A percentile compares a stretch with the other conserved stretches of the same genome.
Evolutionary conservation across 2,329 filamentous ascomycete species (phyloP).

Genomic region (Fonsecaea pugnacius): DNA sequence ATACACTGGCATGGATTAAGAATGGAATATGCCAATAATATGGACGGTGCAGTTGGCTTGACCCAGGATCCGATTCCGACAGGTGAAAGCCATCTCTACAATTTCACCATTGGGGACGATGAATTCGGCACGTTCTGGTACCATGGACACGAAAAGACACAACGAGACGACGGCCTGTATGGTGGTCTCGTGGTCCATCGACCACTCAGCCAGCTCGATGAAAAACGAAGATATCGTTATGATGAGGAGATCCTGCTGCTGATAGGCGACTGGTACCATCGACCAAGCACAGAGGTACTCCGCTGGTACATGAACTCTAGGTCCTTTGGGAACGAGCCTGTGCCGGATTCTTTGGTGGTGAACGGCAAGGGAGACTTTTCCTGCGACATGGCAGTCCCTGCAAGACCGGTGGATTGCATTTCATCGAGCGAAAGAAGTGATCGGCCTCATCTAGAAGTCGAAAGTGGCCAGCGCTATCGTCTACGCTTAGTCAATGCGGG

Average conservation of each 20-base stretch:
- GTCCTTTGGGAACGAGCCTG: constrained; percentile 63
- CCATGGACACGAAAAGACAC: constrained; percentile 66
- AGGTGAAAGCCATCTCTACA: constrained; percentile 66
- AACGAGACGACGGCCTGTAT: constrained; percentile 70
- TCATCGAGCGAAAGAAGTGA: constrained; percentile 32
- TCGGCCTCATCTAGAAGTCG: constrained; percentile 38
- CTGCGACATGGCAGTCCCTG: constrained; percentile 55
- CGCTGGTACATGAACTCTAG: constrained; percentile 51
- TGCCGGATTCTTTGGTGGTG: constrained; percentile 67
- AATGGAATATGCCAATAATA: constrained; percentile 73
- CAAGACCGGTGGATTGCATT: constrained; percentile 52
- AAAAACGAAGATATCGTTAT: constrained; percentile 37
- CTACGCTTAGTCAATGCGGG: constrained; percentile 75
- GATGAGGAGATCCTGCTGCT: constrained; percentile 52
- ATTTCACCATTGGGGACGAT: constrained; percentile 63
- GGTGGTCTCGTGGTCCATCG: constrained; percentile 69
- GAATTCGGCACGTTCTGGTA: constrained; percentile 65
- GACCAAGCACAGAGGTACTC: constrained; percentile 47
- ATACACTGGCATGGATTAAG: constrained; percentile 79
- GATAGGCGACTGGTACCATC: constrained; percentile 58
- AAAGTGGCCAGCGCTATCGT: constrained; percentile 47
- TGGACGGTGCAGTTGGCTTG: constrained; percentile 72
- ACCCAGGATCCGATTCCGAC: constrained; percentile 71
- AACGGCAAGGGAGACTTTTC: constrained; percentile 65
- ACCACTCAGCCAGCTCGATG: constrained; percentile 49